Base-by-base conservation (phyloP, 495 filamentous ascomycete species). In the Podospora conica region DNA sequence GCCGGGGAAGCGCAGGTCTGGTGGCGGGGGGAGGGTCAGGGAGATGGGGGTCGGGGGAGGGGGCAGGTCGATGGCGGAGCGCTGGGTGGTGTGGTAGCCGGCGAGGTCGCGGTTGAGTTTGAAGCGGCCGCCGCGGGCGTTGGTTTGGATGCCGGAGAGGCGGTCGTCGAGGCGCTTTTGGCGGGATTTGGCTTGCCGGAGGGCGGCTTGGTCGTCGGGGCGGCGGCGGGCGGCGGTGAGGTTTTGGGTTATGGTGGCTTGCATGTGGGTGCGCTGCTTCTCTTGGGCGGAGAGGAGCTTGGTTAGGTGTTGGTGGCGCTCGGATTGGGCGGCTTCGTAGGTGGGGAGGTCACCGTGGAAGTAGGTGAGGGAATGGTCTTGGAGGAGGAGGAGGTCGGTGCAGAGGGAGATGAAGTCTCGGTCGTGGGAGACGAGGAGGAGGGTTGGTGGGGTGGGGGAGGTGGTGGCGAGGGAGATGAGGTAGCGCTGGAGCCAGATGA, bases 141-240 rank as follows among this genome's bases (percentile, higher is more conserved):
- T 86, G 53, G 89, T 87, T 65, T 93, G 81, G 66, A 93, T 75
- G 4, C 91, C 91, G 86, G 40, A 48, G 18, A 86, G 87, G 53
- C 90, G 81, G 60, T 94, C 87, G 64, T 93, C 91, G 10, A 96
- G 81, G 70, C 90, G 91, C 76, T 92, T 93, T 72, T 91, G 90
- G 9, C 90, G 82, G 2, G 85, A 88, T 61, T 90, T 91, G 21
- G 91, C 91, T 77, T 90, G 87, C 23, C 88, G 85, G 22, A 94
- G 79, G 71, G 91, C 91, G 70, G 91, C 93, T 60, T 91, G 87
- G 69, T 94, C 91, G 40, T 90, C 88, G 20, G 84, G 86, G 55
- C 85, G 84, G 74, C 87, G 90, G 22, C 88, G 40, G 40, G 40
- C 91, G 4, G 84, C 79, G 66, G 86, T 85, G 71, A 90, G 81